Evolutionary conservation across 768 basidiomycete species (phyloP).

Genomic region (Rhizopogon salebrosus): DNA sequence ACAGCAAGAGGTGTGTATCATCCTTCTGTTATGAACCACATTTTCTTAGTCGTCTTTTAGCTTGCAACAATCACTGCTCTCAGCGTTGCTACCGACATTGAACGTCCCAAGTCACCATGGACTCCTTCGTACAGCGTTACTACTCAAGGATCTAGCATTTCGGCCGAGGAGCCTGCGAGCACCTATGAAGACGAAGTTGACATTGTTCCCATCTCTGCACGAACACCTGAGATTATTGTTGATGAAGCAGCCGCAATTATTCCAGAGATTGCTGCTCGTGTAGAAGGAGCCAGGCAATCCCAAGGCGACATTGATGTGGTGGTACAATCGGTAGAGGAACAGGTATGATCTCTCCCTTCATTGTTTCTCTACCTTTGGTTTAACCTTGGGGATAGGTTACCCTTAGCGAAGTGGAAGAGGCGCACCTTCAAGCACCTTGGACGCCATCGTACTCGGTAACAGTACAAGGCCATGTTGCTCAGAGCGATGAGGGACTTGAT

Average conservation of each 20-base stretch:
- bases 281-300: not conserved
- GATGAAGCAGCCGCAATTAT: not conserved
- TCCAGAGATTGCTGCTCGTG: not conserved
- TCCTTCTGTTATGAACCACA: not conserved
- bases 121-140: constrained; percentile 50
- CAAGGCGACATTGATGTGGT: not conserved
- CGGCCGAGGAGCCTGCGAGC: constrained; percentile 7
- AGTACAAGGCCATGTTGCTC: constrained; percentile 31
- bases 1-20: not conserved
- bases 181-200: not conserved
- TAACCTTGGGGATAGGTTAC: not conserved
- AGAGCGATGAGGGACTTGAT: constrained; percentile 1
- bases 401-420: not conserved
- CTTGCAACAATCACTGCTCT: not conserved
- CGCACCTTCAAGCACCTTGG: constrained; percentile 24
- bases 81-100: constrained; percentile 18
- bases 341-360: not conserved
- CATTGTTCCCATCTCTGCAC: not conserved
- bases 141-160: constrained; percentile 32
- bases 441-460: constrained; percentile 39
- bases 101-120: constrained; percentile 47
- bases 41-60: not conserved
- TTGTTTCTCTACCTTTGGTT: not conserved
- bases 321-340: not conserved
- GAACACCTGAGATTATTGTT: not conserved